A percentile compares a stretch with the other conserved stretches of the same genome.
Conservation (phyloP, 257 asterid species). For the Solanum chilense region DNA sequence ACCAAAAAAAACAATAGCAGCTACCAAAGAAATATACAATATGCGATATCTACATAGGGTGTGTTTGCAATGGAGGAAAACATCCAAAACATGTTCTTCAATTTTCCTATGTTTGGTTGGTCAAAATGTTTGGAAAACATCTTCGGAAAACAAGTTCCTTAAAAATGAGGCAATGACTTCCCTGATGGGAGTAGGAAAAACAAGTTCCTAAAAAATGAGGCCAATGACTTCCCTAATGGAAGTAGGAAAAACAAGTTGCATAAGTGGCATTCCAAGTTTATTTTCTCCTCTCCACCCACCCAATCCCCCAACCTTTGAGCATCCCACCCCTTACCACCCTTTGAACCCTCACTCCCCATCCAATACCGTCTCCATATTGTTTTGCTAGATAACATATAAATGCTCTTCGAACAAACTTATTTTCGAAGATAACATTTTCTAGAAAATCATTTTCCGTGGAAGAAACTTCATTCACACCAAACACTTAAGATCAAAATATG, state of each 20-base stretch:
- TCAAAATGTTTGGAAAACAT: not conserved
- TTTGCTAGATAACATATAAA: not conserved
- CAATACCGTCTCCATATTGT: not conserved
- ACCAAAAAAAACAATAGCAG: not conserved
- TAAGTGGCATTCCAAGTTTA: not conserved
- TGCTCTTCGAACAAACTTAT: not conserved
- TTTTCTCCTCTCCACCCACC: not conserved
- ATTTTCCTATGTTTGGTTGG: not conserved
- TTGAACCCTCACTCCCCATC: not conserved
- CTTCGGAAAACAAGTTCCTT: not conserved
- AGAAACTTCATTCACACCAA: not conserved
- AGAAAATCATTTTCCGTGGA: not conserved
- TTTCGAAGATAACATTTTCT: not conserved
- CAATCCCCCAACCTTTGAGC: not conserved
- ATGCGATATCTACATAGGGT: not conserved
- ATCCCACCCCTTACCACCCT: not conserved
- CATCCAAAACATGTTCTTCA: not conserved
- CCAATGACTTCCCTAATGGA: not conserved
- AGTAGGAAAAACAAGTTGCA: too few species aligned
- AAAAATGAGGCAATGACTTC: not conserved
- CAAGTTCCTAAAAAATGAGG: not conserved
- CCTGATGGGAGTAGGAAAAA: not conserved
- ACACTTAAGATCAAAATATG: not conserved
- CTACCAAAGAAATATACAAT: not conserved
- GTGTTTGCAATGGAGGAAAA: not conserved